Percentiles rank a stretch among this genome's conserved stretches.
phyloP scores from a whole-genome alignment of 495 filamentous ascomycete species.

The Trichodelitschia bisporula region DNA sequence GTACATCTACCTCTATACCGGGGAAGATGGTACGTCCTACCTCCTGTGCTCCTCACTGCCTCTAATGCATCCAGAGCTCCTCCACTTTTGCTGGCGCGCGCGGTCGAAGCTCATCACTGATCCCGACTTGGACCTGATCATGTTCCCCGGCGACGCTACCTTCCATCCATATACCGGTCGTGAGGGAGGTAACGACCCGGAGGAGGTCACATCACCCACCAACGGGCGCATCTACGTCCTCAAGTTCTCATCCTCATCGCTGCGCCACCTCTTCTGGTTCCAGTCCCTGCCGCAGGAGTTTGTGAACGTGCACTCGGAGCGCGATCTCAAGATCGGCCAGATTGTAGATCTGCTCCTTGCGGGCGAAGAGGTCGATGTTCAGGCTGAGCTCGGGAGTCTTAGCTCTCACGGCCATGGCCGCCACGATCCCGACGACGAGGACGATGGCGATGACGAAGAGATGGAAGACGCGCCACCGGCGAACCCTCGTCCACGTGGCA shows the following conservation, averaged over 20 bases:
- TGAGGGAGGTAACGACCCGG: constrained; percentile 14
- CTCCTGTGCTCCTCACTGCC: constrained; percentile 1
- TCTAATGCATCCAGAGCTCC: constrained; percentile 30
- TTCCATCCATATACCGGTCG: constrained; percentile 48
- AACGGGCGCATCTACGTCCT: constrained; percentile 82
- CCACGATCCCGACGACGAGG: constrained; percentile 8
- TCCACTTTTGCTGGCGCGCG: constrained; percentile 91
- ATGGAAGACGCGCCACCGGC: constrained; percentile 67
- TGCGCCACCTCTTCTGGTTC: constrained; percentile 86
- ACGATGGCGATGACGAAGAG: constrained; percentile 39
- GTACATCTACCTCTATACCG: constrained; percentile 79
- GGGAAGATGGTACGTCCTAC: constrained; percentile 40
- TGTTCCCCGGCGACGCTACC: constrained; percentile 69
- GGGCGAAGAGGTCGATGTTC: constrained; percentile 61
- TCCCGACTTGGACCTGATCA: constrained; percentile 61
- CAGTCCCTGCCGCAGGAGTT: constrained; percentile 38
- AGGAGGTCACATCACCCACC: constrained; percentile 34
- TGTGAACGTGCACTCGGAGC: constrained; percentile 46
- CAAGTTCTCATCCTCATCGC: constrained; percentile 83
- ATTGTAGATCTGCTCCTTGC: constrained; percentile 65
- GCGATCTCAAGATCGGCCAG: constrained; percentile 59
- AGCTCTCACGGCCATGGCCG: constrained; percentile 19
- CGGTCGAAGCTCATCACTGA: constrained; percentile 34
- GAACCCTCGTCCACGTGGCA: constrained; percentile 33
- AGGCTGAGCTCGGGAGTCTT: constrained; percentile 50